A percentile compares a stretch with the other conserved stretches of the same genome.
Conservation (phyloP, 1,284 basidiomycete species). For the Papiliotrema laurentii region DNA sequence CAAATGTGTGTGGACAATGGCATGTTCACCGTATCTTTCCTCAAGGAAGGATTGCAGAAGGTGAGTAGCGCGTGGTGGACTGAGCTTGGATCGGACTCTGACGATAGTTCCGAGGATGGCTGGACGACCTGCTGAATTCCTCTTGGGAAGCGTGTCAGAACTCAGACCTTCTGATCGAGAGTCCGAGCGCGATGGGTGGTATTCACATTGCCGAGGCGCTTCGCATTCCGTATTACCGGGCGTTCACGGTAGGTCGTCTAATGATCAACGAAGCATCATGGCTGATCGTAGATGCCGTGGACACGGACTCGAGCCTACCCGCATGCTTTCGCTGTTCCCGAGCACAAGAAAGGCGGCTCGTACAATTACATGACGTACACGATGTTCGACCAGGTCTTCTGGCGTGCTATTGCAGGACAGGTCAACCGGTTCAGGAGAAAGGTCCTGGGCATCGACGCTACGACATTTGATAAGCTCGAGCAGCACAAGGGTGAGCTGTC, state of each 20-base stretch:
- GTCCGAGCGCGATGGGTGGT: constrained; percentile 97
- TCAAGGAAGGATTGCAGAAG: constrained; percentile 84
- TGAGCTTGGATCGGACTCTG: background rate
- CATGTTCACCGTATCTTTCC: constrained; percentile 89
- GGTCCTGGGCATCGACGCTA: constrained; percentile 68
- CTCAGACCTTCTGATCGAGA: constrained; percentile 89
- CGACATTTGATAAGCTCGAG: constrained; percentile 87
- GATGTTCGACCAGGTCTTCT: constrained; percentile 94
- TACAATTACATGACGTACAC: constrained; percentile 88
- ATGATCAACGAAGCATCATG: constrained; percentile 5
- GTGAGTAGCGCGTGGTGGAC: constrained; percentile 46
- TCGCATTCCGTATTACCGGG: constrained; percentile 85
- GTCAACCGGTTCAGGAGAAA: constrained; percentile 91
- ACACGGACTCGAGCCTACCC: constrained; percentile 76
- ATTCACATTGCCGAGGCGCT: constrained; percentile 95
- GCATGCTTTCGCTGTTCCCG: constrained; percentile 95
- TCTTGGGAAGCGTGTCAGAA: constrained; percentile 94
- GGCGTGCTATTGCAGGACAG: constrained; percentile 87
- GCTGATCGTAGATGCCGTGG: constrained; percentile 52
- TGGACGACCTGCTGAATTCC: constrained; percentile 88
- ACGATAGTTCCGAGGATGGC: constrained; percentile 84
- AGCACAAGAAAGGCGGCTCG: constrained; percentile 85
- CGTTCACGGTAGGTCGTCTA: constrained; percentile 71
- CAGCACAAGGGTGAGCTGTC: constrained; percentile 62
- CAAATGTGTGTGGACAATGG: constrained; percentile 93